These are phyloP conservation scores for Pseudogymnoascus sp. DNA, from an alignment of 2,329 filamentous ascomycete genomes.

Conservation along the genomic window DNA sequence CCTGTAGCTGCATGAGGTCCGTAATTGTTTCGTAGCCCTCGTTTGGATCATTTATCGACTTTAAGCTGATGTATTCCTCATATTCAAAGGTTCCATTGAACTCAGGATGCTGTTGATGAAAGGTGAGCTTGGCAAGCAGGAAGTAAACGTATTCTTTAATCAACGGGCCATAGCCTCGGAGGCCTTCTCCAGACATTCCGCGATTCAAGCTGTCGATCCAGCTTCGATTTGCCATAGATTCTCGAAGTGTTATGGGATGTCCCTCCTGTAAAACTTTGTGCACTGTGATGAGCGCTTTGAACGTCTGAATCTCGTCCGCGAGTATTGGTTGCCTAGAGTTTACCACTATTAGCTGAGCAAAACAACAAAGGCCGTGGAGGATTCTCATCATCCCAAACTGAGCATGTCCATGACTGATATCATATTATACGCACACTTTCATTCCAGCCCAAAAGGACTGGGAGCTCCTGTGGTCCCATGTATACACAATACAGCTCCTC, in stretches of 20 bases:
- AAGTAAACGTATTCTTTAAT: slow-evolving; percentile 97
- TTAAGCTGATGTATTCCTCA: slow-evolving; percentile 96
- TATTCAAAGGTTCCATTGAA: slow-evolving; percentile 99
- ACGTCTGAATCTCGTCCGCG: slow-evolving; percentile 96
- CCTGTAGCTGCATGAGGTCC: slow-evolving; percentile 91
- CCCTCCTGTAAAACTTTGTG: slow-evolving; percentile 98
- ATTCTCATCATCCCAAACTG: neutral
- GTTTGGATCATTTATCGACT: slow-evolving; percentile 96
- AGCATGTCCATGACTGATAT: neutral
- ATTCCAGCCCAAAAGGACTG: slow-evolving; percentile 94
- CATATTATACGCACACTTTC: slow-evolving; percentile 67
- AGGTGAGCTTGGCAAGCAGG: slow-evolving; percentile 87
- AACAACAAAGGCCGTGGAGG: neutral
- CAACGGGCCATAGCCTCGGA: slow-evolving; percentile 82
- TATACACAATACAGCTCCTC: slow-evolving; percentile 94
- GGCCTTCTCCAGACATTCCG: slow-evolving; percentile 71
- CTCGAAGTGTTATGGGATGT: slow-evolving; percentile 76
- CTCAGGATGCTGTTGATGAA: slow-evolving; percentile 92
- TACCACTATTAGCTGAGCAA: slow-evolving; percentile 9
- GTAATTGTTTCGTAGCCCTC: slow-evolving; percentile 96
- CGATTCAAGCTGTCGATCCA: slow-evolving; percentile 92
- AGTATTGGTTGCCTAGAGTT: slow-evolving; percentile 77
- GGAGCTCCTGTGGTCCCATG: slow-evolving; percentile 97
- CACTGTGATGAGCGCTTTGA: slow-evolving; percentile 94
- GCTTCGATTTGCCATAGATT: slow-evolving; percentile 77